These are phyloP conservation scores for Leishmania aethiopica DNA, from an alignment of 208 protist species.

Conservation along the genomic window DNA sequence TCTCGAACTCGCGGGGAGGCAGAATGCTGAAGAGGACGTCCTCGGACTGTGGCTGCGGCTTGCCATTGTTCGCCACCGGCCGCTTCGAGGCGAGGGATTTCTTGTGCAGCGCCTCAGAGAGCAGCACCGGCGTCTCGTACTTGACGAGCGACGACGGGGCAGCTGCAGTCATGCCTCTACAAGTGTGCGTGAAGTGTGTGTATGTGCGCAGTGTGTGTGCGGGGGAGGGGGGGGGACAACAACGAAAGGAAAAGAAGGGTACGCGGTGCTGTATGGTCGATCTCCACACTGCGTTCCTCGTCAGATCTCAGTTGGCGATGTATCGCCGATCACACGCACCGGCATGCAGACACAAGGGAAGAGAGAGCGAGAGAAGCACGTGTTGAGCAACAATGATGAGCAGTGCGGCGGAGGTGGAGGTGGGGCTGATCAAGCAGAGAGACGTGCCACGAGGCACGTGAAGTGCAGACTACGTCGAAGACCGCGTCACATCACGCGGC, in stretches of 20 bases:
- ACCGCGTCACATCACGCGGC: background rate
- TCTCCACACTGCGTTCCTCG: background rate
- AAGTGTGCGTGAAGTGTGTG: background rate
- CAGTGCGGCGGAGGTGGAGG: background rate
- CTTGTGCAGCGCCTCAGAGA: conserved; percentile 79
- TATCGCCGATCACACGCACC: background rate
- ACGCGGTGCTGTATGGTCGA: background rate
- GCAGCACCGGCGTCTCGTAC: conserved; percentile 89
- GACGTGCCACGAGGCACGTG: background rate
- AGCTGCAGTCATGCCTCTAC: conserved; percentile 16
- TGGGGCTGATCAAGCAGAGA: background rate
- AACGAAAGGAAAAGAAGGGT: background rate
- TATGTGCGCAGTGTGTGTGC: conserved; percentile 1
- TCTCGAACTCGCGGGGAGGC: conserved; percentile 90
- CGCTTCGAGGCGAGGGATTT: conserved; percentile 58
- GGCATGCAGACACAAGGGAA: background rate
- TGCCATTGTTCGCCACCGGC: conserved; percentile 9
- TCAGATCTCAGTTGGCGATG: background rate
- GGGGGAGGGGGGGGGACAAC: background rate
- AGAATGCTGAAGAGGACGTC: conserved; percentile 93
- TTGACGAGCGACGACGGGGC: conserved; percentile 76
- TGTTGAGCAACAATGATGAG: background rate
- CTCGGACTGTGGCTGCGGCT: conserved; percentile 70
- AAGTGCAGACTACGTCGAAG: background rate
- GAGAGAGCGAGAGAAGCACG: background rate